These are phyloP conservation scores for Candida anutae DNA, from an alignment of 1,139 yeast species.

Conservation along the genomic window DNA sequence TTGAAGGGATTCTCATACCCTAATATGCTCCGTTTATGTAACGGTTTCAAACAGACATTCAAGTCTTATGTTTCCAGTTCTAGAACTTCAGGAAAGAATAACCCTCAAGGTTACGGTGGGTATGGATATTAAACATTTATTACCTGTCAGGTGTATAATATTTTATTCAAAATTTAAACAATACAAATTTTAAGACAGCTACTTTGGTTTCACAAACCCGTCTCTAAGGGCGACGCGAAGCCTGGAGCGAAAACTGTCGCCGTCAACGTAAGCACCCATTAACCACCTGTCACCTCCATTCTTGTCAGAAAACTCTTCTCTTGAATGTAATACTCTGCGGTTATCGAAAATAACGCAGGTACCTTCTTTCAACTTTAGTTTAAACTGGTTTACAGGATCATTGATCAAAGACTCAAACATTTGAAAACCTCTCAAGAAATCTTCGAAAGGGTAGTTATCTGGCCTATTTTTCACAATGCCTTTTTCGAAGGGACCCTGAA, in stretches of 20 bases:
- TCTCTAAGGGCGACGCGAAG: conserved; percentile 26
- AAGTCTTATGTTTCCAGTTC: conserved; percentile 22
- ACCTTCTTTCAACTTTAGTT: conserved; percentile 52
- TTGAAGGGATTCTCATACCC: conserved; percentile 77
- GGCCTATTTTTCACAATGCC: conserved; percentile 23
- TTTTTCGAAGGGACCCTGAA: conserved; percentile 71
- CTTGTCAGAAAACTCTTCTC: conserved; percentile 47
- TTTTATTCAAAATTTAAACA: conserved; percentile 1
- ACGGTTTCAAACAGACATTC: conserved; percentile 76
- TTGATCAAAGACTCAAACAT: conserved; percentile 55
- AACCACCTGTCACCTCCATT: conserved; percentile 62
- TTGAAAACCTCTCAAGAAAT: conserved; percentile 52
- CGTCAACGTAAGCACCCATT: conserved; percentile 72
- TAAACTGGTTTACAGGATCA: conserved; percentile 47
- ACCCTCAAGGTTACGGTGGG: conserved; percentile 16
- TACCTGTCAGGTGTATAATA: conserved; percentile 4
- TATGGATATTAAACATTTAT: conserved; percentile 17
- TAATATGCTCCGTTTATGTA: conserved; percentile 78
- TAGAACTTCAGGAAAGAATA: conserved; percentile 8
- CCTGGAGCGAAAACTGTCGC: conserved; percentile 64
- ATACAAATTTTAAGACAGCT: conserved; percentile 1
- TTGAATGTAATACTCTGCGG: conserved; percentile 64
- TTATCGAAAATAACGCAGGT: conserved; percentile 69
- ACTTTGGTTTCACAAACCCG: conserved; percentile 1
- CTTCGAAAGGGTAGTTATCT: conserved; percentile 29